Evolutionary conservation across 441 rosid species (phyloP).

Genomic region (Pelargonium fulgidum): DNA sequence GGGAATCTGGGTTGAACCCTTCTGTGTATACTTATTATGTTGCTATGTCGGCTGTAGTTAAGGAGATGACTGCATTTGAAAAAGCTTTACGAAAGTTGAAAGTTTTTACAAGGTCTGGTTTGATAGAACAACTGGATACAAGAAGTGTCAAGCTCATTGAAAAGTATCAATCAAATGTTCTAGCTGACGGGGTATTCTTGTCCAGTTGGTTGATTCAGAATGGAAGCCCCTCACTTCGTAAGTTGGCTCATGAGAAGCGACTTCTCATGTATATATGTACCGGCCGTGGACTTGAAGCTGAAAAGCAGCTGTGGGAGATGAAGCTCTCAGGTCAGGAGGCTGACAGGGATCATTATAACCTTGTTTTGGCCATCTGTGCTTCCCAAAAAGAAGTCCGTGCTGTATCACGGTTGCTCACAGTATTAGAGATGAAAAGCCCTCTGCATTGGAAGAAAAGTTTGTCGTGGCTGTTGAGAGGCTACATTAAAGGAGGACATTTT

Average conservation of each 20-base stretch:
- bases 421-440: conserved; percentile 43
- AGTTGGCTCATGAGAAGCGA: conserved; percentile 72
- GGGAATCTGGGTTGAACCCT: conserved; percentile 68
- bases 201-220: conserved; percentile 70
- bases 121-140: conserved; percentile 46
- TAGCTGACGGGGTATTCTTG: conserved; percentile 50
- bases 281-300: conserved; percentile 73
- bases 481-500: conserved; percentile 70
- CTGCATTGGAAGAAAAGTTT: conserved; percentile 52
- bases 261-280: conserved; percentile 81
- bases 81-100: conserved; percentile 65
- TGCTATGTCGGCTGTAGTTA: conserved; percentile 90
- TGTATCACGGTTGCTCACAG: conserved; percentile 50
- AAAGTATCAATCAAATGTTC: conserved; percentile 59
- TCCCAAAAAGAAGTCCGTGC: conserved; percentile 59
- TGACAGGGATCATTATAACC: conserved; percentile 65
- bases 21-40: conserved; percentile 74
- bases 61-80: conserved; percentile 73
- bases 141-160: conserved; percentile 45
- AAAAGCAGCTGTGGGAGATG: conserved; percentile 86
- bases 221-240: conserved; percentile 43
- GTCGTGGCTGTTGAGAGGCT: conserved; percentile 82
- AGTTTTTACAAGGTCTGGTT: conserved; percentile 51
- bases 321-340: conserved; percentile 75
- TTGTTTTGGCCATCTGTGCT: conserved; percentile 81